Conservation (phyloP, 192 early-diverging fungal genomes). For the Entomortierella beljakovae region DNA sequence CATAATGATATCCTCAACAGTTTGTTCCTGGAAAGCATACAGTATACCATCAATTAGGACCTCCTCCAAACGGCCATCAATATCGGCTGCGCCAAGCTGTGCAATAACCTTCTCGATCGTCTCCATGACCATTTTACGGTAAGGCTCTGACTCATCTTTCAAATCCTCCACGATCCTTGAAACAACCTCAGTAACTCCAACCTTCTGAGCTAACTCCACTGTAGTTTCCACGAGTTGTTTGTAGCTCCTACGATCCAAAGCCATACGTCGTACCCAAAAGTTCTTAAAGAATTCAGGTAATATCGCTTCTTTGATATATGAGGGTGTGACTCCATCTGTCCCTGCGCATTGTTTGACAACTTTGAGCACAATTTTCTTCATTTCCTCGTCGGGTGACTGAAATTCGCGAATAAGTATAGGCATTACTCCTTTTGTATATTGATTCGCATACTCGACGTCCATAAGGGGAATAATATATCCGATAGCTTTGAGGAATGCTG, state of each 20-base stretch:
- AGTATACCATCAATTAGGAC: conserved; percentile 96
- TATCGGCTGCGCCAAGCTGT: conserved; percentile 87
- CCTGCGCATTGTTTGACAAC: conserved; percentile 97
- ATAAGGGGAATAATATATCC: conserved; percentile 98
- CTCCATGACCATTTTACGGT: conserved; percentile 98
- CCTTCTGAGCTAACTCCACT: conserved; percentile 92
- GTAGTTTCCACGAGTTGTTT: conserved; percentile 97
- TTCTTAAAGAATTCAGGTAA: conserved; percentile 94
- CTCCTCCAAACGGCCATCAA: conserved; percentile 92
- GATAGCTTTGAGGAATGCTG: conserved; percentile 98
- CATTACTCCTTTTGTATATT: conserved; percentile 96
- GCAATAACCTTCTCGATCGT: conserved; percentile 87
- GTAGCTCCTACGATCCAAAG: conserved; percentile 93
- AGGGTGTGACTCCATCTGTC: conserved; percentile 90
- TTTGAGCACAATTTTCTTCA: conserved; percentile 98
- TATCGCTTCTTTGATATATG: conserved; percentile 91
- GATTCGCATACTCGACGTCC: conserved; percentile 94
- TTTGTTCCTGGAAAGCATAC: conserved; percentile 99
- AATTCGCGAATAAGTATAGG: conserved; percentile 93
- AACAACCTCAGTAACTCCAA: conserved; percentile 93
- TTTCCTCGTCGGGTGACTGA: conserved; percentile 97
- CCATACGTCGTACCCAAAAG: conserved; percentile 99
- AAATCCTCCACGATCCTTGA: conserved; percentile 88
- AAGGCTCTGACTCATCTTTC: conserved; percentile 95
- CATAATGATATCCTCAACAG: conserved; percentile 91